Evolutionary conservation across 75 land plant genomes (phyloP), one percentile per base, ranked within the genome.

Genomic region (Chamaecyparis obtusa): DNA sequence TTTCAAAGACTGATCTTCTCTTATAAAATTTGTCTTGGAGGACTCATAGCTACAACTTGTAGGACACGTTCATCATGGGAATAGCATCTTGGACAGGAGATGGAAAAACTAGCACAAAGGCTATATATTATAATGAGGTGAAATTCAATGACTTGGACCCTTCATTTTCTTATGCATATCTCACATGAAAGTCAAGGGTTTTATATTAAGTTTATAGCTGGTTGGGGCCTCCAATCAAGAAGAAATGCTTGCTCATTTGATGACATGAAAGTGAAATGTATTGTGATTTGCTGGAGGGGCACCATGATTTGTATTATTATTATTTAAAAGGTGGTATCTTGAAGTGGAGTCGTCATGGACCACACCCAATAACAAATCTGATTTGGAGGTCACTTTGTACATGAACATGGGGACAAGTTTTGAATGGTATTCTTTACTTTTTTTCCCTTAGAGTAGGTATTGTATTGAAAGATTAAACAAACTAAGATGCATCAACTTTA

Each of bases 281-380:
- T 33, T 74, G 76, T 72, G 2, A 72, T 72, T 72, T 30, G 76
- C 35, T 72, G 35, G 76, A 3, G 37, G 76, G 36, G 14, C 76
- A 74, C 76, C 76, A 33, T 74, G 76, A 33, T 9, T 74, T 74
- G 76, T 33, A 74, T 74, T 74, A 74, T 74, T 74, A 74, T 74
- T 33, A 32, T 74, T 24, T 74, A 9, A 74, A 74, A 74, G 76
- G 76, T 74, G 76, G 76, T 74, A 74, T 74, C 36, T 36, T 33
- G 36, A 10, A 74, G 76, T 32, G 76, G n/a, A 74, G 76, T 33
- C 16, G 16, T 13, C 33, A 36, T 74, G 37, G 76, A 13, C 36
- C 36, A 30, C 36, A 2, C 76, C 76, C 76, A 74, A 33, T 74
- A 74, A 36, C 33, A 32, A 33, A 74, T 74, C 76, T 74, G 76